Evolutionary conservation across 2,329 filamentous ascomycete genomes (phyloP).

Genomic region (Grosmannia serpens): DNA sequence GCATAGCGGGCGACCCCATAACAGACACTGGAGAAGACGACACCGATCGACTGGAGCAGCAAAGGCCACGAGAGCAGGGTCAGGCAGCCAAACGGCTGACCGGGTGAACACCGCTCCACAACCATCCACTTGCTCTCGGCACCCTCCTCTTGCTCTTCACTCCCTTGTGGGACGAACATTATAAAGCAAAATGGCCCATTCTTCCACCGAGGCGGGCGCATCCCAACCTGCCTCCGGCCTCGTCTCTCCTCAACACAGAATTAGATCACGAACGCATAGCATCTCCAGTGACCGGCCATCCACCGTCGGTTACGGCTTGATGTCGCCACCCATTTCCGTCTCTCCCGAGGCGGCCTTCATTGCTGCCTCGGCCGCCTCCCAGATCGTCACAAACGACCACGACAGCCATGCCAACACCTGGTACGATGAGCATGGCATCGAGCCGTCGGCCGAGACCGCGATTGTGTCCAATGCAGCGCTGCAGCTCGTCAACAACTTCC

Average conservation of each 20-base stretch:
- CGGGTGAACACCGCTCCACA: neutral
- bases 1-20: neutral
- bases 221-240: constrained; percentile 15
- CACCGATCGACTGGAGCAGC: neutral
- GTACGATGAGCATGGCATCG: constrained; percentile 56
- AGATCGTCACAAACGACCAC: constrained; percentile 83
- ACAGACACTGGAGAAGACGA: neutral
- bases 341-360: constrained; percentile 79
- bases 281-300: constrained; percentile 63
- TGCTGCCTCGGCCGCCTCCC: constrained; percentile 73
- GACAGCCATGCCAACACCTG: constrained; percentile 60
- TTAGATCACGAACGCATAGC: constrained; percentile 44
- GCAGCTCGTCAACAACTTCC: constrained; percentile 74
- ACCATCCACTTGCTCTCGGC: neutral
- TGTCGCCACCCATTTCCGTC: constrained; percentile 55
- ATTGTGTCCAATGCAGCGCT: constrained; percentile 64
- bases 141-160: neutral
- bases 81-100: neutral
- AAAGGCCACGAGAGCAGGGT: neutral
- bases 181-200: constrained; percentile 10
- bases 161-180: neutral
- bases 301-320: constrained; percentile 43
- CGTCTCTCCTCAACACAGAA: constrained; percentile 16
- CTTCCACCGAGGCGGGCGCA: constrained; percentile 5
- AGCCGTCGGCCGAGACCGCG: constrained; percentile 55